phyloP scores from a whole-genome alignment of 148 eudicot genomes.

The Hydrangea macrophylla region DNA sequence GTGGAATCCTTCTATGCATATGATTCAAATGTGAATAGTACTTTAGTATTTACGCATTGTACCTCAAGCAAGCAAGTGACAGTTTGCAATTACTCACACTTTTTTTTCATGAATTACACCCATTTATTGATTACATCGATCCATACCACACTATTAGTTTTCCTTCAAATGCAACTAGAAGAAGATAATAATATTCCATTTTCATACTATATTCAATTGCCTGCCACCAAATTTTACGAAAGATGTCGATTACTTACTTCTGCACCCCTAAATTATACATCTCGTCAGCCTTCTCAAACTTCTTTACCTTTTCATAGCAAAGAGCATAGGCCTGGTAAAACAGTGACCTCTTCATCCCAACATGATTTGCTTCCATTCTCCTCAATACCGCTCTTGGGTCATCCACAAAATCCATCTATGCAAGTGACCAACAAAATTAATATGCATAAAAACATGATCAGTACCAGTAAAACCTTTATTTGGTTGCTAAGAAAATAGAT shows the following conservation, averaged over 20 bases:
- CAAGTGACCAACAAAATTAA: slow-evolving; percentile 6
- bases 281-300: slow-evolving; percentile 78
- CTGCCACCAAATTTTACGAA: neutral
- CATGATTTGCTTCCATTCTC: slow-evolving; percentile 62
- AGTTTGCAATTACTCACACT: neutral
- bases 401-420: slow-evolving; percentile 94
- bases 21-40: neutral
- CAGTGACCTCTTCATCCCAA: slow-evolving; percentile 65
- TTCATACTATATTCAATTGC: neutral
- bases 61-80: neutral
- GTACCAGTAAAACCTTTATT: slow-evolving; percentile 5
- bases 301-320: slow-evolving; percentile 86
- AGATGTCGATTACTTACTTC: slow-evolving; percentile 52
- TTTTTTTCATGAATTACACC: too few species aligned
- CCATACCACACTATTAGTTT: neutral
- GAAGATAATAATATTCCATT: neutral
- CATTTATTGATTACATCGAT: neutral
- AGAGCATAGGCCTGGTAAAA: slow-evolving; percentile 92
- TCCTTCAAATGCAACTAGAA: neutral
- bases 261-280: slow-evolving; percentile 76
- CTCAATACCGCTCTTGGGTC: slow-evolving; percentile 69
- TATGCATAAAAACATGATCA: neutral
- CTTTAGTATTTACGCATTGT: neutral
- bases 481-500: neutral
- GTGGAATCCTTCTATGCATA: neutral